Conservation (phyloP, 768 basidiomycete genomes). For the Boletus tomentosulus region DNA sequence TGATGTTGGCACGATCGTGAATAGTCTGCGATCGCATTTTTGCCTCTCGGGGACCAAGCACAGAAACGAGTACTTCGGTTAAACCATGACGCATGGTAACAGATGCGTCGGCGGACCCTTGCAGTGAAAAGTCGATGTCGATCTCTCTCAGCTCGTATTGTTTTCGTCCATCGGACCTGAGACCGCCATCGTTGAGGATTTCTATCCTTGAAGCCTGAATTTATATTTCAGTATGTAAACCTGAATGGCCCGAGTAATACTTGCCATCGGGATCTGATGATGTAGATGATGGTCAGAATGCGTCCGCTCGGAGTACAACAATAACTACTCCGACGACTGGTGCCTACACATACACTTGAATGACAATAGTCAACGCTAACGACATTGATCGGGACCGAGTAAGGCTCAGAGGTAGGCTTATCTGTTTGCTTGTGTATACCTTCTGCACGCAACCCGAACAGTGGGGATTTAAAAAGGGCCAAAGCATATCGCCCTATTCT, state of each 20-base stretch:
- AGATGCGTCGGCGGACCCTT: constrained; percentile 80
- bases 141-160: constrained; percentile 88
- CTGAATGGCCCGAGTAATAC: no score
- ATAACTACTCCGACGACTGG: not conserved
- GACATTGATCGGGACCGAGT: not conserved
- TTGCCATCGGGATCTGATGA: no score
- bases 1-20: constrained; percentile 85
- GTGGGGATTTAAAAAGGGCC: not conserved
- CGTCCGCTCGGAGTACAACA: no score
- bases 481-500: not conserved
- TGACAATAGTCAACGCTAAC: not conserved
- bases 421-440: not conserved
- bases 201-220: constrained; percentile 54
- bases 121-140: constrained; percentile 69
- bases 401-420: not conserved
- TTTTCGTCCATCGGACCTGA: constrained; percentile 89
- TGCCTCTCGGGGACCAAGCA: constrained; percentile 91
- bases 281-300: no score
- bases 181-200: constrained; percentile 79
- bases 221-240: not conserved
- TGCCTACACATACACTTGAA: not conserved
- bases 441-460: not conserved
- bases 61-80: constrained; percentile 81
- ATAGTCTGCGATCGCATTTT: constrained; percentile 73
- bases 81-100: constrained; percentile 84